Evolutionary conservation across 371 early-diverging fungal species (phyloP), one percentile per base, ranked within the genome.

Genomic region (Thermomucor indicae-seudaticae): DNA sequence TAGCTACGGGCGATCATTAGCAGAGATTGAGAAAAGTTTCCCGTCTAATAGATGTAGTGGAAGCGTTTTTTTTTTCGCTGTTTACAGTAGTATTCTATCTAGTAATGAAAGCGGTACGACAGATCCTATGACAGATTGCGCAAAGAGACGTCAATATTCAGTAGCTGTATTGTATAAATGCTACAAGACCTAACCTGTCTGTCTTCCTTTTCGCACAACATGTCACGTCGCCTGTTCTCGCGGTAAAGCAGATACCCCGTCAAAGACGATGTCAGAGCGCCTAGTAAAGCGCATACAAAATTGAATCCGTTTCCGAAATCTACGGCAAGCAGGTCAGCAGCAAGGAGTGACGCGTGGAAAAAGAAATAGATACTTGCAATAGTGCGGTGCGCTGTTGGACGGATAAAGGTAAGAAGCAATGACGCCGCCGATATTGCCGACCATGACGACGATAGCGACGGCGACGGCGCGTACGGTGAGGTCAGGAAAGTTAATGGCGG

Each of bases 321-420:
- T 37, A 32, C 23, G 16, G 43, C 30, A 25, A 40, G 16, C 8
- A 27, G 19, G 4, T 38, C 7, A 42, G 22, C 30, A 31, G 3
- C 10, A 29, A 34, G n/a, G 28, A 4, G 1, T 22, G 27, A 4
- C 35, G 6, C n/a, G 19, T 43, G 8, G 19, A 43, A n/a, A 2
- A 16, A 10, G 14, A 23, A 25, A 6, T n/a, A 22, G 11, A 20
- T 1, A 43, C 46, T 57, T 54, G 49, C 62, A 29, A 38, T 58
- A 55, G 27, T 43, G 52, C 1, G 70, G 73, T 10, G 37, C 59
- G 46, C 60, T 49, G 7, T 49, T 45, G 2, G 56, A 50, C 6
- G 65, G 70, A 28, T 64, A 73, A 1, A 69, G 30, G 49, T 61
- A 73, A 7, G 70, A 64, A 4, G 70, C 64, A 19, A 67, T 49